Percentiles rank a stretch among this genome's conserved stretches.
Evolutionary conservation across 106 monocot species (phyloP).

Genomic region (Dendrobium huoshanense): DNA sequence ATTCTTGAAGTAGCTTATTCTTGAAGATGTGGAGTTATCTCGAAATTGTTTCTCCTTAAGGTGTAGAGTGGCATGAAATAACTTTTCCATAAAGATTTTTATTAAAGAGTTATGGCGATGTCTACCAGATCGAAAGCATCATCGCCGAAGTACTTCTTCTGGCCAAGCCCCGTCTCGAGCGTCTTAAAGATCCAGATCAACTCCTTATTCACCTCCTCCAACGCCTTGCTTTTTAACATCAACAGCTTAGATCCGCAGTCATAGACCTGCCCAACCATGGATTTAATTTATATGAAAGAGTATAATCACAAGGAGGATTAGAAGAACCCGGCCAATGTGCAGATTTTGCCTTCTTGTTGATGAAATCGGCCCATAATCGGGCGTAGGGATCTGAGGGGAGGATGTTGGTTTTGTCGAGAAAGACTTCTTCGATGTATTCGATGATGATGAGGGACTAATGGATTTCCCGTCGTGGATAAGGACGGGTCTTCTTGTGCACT

Average conservation of each 20-base stretch:
- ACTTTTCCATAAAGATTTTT: too few species aligned
- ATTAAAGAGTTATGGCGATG: constrained; percentile 24
- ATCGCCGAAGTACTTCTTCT: constrained; percentile 52
- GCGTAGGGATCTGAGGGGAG: constrained; percentile 28
- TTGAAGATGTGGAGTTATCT: too few species aligned
- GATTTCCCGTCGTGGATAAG: constrained; percentile 45
- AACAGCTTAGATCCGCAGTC: constrained; percentile 30
- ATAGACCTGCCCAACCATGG: constrained; percentile 4
- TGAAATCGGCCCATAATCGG: constrained; percentile 27
- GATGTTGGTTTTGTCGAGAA: constrained; percentile 6
- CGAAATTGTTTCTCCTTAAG: too few species aligned
- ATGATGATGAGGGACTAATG: constrained; percentile 38
- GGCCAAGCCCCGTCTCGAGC: constrained; percentile 49
- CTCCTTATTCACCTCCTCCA: constrained; percentile 40
- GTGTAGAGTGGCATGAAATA: too few species aligned
- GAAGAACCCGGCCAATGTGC: background rate
- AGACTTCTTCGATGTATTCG: constrained; percentile 47
- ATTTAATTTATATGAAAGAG: background rate
- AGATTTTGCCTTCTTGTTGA: constrained; percentile 22
- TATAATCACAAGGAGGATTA: background rate
- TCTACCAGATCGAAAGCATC: constrained; percentile 58
- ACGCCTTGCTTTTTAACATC: constrained; percentile 45
- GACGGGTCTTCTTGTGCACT: constrained; percentile 34
- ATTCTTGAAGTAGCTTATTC: too few species aligned
- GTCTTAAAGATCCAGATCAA: constrained; percentile 28